Conservation (phyloP, 352 stramenopile species). For the Globisporangium carolinianum region DNA sequence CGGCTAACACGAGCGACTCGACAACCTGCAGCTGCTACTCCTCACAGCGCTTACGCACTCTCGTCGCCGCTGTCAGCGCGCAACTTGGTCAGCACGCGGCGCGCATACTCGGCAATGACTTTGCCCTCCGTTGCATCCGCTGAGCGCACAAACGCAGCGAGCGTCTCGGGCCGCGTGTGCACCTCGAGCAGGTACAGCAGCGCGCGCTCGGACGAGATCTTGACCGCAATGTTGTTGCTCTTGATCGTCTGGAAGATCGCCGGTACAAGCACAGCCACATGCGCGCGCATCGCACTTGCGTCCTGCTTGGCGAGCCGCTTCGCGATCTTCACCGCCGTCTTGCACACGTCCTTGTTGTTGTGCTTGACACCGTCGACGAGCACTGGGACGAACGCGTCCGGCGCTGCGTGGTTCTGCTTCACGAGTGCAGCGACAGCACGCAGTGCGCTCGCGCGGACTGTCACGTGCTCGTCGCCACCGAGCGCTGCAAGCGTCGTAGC, state of each 20-base stretch:
- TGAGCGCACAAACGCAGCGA: conserved; percentile 56
- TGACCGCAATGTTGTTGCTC: conserved; percentile 85
- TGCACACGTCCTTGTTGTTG: conserved; percentile 78
- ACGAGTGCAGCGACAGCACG: conserved; percentile 48
- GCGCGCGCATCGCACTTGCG: conserved; percentile 39
- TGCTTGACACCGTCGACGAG: conserved; percentile 54
- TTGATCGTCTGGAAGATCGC: conserved; percentile 82
- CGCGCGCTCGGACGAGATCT: conserved; percentile 78
- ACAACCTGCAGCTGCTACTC: no score
- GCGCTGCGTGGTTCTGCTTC: conserved; percentile 32
- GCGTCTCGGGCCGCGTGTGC: conserved; percentile 72
- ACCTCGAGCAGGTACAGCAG: conserved; percentile 86
- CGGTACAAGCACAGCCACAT: conserved; percentile 61
- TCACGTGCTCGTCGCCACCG: conserved; percentile 55
- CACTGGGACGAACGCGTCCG: conserved; percentile 45
- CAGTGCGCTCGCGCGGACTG: conserved; percentile 48
- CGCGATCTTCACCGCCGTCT: conserved; percentile 57
- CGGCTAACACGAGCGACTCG: no score
- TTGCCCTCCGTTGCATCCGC: conserved; percentile 58
- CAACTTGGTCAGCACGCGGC: conserved; percentile 83
- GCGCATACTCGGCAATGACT: conserved; percentile 83
- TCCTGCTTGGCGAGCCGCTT: conserved; percentile 71
- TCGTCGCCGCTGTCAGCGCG: conserved; percentile 81
- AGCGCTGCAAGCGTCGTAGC: conserved; percentile 30
- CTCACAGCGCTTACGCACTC: conserved; percentile 35